Base-by-base conservation (phyloP, 2,329 filamentous ascomycete genomes). In the Gliomastix tumulicola region DNA sequence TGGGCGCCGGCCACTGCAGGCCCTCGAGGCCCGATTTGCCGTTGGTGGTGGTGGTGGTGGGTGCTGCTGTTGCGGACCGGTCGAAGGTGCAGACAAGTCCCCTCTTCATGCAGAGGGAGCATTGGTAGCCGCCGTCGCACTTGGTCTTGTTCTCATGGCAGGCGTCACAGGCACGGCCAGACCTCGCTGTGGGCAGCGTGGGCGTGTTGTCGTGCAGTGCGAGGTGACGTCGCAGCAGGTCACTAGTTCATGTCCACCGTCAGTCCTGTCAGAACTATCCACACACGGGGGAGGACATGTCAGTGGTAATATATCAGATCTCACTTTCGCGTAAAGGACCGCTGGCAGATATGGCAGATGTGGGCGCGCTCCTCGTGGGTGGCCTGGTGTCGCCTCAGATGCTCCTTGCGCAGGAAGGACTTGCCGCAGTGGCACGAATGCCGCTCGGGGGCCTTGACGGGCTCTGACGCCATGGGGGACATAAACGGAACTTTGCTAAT, bases 111-210 rank as follows among this genome's bases (percentile, higher is more conserved):
- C 65, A 68, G 3, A 61, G 55, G 2, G 56, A 54, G 31, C 65
- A 68, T 18, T 51, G 53, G 3, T 46, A 38, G 11, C 60, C 58
- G 3, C 65, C 65, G 39, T 64, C 57, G 34, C 65, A 68, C 40
- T 63, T 66, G 3, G 59, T 65, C 47, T 68, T 69, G 40, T 60
- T 65, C n/a, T 56, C 49, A 33, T 64, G 65, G 20, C 65, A 69
- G 7, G 59, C 52, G 42, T 65, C 54, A 34, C 66, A 69, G 9
- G 66, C 65, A 7, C 55, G 52, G 20, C 58, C 59, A 18, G 55
- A 55, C 32, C 63, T 53, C 6, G 51, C 48, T 20, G 57, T 53
- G 6, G 55, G 52, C 3, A 45, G 42, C 7, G 33, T 27, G 2
- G 50, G 41, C 2, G 51, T 48, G 27, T 45, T 48, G 32, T 57